Conservation (phyloP, 495 filamentous ascomycete genomes). For the Podospora pseudoanserina region DNA sequence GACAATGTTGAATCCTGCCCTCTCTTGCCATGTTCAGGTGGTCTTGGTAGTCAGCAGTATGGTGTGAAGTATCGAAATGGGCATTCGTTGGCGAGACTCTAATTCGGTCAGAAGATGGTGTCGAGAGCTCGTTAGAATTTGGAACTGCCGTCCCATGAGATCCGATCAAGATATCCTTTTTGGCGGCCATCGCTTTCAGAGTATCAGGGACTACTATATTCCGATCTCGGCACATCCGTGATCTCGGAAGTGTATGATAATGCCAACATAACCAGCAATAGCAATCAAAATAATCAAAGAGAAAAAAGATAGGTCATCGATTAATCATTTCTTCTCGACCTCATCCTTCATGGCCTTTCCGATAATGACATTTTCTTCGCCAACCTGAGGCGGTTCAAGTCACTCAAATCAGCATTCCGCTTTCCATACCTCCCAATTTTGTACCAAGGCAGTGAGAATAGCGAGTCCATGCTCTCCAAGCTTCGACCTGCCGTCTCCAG, state of each 20-base stretch:
- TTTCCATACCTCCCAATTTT: constrained; percentile 60
- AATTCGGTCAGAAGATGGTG: not conserved
- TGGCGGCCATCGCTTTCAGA: not conserved
- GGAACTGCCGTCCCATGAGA: not conserved
- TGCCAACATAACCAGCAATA: no score
- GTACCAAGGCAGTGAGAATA: constrained; percentile 67
- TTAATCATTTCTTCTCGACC: constrained; percentile 13
- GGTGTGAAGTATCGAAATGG: not conserved
- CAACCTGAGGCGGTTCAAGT: constrained; percentile 22
- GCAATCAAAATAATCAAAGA: not conserved
- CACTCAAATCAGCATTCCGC: constrained; percentile 49
- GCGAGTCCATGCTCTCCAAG: constrained; percentile 61
- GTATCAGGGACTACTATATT: not conserved
- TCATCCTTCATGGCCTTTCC: constrained; percentile 11
- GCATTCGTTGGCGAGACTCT: not conserved
- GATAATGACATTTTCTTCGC: constrained; percentile 25
- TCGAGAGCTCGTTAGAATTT: not conserved
- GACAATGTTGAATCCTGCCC: not conserved
- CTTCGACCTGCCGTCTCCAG: constrained; percentile 65
- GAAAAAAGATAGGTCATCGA: not conserved
- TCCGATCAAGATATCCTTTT: not conserved
- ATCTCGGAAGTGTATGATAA: not conserved
- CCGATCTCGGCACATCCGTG: not conserved
- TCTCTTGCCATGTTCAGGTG: not conserved
- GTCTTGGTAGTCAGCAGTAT: no score